phyloP scores from a whole-genome alignment of 2,329 filamentous ascomycete species.

The Apiospora saccharicola region DNA sequence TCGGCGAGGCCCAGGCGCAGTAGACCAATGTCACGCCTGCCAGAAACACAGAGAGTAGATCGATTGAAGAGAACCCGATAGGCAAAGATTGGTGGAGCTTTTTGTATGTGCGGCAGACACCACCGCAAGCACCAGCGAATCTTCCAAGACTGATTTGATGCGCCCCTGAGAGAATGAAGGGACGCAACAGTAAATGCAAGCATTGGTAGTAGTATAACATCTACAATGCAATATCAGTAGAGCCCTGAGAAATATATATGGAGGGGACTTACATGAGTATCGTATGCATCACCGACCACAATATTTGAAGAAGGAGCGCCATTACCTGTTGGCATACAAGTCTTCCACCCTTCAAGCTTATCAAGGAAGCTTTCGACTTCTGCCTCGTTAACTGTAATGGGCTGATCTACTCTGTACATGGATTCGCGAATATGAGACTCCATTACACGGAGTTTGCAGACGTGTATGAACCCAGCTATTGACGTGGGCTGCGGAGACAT shows the following conservation, averaged over 20 bases:
- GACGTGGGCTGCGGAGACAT: constrained; percentile 35
- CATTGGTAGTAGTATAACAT: constrained; percentile 39
- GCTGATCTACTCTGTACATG: constrained; percentile 33
- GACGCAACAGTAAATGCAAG: constrained; percentile 35
- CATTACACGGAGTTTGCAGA: constrained; percentile 33
- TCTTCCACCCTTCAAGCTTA: constrained; percentile 33
- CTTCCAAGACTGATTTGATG: constrained; percentile 30
- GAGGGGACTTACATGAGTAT: neutral
- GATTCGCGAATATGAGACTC: constrained; percentile 35
- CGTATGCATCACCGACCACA: neutral
- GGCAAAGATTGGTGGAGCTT: constrained; percentile 39
- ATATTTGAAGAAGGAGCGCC: neutral
- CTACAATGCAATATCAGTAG: constrained; percentile 25
- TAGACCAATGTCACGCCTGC: constrained; percentile 43
- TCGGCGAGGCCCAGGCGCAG: constrained; percentile 38
- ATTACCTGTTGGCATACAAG: constrained; percentile 30
- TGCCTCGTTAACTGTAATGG: constrained; percentile 17
- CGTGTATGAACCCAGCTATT: constrained; percentile 37
- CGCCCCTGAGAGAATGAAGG: constrained; percentile 31
- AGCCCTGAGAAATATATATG: constrained; percentile 16
- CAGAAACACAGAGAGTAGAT: constrained; percentile 40
- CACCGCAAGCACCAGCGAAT: constrained; percentile 40
- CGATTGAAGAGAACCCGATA: constrained; percentile 40
- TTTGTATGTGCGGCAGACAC: constrained; percentile 40
- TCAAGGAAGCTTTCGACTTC: constrained; percentile 32